Percentiles rank a stretch among this genome's conserved stretches.
Evolutionary conservation across 345 rosid genomes (phyloP).

Genomic region (Excoecaria agallocha): DNA sequence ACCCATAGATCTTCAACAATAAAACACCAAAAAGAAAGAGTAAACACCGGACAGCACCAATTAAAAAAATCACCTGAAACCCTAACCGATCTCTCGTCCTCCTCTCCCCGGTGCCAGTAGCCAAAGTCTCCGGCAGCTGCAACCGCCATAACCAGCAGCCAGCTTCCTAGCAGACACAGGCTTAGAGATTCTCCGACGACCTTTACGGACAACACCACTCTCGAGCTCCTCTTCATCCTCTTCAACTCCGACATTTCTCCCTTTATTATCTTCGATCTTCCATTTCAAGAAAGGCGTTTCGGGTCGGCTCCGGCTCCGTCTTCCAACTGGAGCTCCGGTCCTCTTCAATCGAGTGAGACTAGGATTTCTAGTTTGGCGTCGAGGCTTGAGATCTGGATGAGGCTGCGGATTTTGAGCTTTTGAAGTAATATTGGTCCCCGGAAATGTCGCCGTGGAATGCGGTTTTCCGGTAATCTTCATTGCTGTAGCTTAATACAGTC

Average conservation of each 20-base stretch:
- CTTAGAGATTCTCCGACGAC: conserved; percentile 32
- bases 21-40: too few species aligned
- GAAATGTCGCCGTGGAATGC: conserved; percentile 45
- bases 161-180: conserved; percentile 80
- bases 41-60: too few species aligned
- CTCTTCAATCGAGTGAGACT: conserved; percentile 52
- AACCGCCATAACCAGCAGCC: conserved; percentile 85
- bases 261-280: conserved; percentile 55
- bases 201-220: conserved; percentile 22
- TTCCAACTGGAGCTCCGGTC: conserved; percentile 44
- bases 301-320: conserved; percentile 39
- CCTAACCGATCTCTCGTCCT: conserved; percentile 49
- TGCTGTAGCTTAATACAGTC: conserved; percentile 1
- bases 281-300: conserved; percentile 83
- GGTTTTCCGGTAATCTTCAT: conserved; percentile 77
- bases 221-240: conserved; percentile 35
- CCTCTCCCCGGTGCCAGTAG: conserved; percentile 33
- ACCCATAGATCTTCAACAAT: too few species aligned
- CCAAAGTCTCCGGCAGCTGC: conserved; percentile 51
- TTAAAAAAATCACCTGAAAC: conserved; percentile 48
- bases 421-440: conserved; percentile 14
- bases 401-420: conserved; percentile 28
- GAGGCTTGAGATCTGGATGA: conserved; percentile 55
- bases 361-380: conserved; percentile 49
- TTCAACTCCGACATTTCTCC: conserved; percentile 29